Base-by-base conservation (phyloP, 1,284 basidiomycete species). In the Apiotrichum brassicae region DNA sequence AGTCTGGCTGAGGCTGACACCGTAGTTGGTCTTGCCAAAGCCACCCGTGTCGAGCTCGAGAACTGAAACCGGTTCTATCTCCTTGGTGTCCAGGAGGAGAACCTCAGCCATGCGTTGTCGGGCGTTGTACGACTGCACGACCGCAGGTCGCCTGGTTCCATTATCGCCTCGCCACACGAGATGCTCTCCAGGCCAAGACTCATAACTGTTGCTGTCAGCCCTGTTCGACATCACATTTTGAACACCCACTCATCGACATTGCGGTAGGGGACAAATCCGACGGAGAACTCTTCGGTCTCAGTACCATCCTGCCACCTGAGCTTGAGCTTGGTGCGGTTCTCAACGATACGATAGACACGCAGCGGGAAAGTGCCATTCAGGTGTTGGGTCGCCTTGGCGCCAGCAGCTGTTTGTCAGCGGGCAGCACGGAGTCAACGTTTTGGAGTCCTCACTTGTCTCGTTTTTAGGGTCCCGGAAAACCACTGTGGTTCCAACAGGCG, bases 271-370 rank as follows among this genome's bases (percentile, higher is more conserved):
- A 93, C 82, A 30, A 93, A 75, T 14, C 82, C 78, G 19, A 76
- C 80, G 4, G 88, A 79, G 42, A 72, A 77, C 4, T 78, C 80
- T 62, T 85, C 82, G 7, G 71, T 72, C 49, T 71, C 76, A 8
- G 75, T 76, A 18, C 89, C 90, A 65, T 91, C 84, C 75, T 95
- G 92, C 92, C 92, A 97, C 16, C 92, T 68, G 25, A 95, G 76
- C n/a, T 79, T 78, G 25, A 87, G 76, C 12, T 72, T 77, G 11
- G 87, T 86, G 48, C 79, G 75, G 7, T 85, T 86, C 69, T 86
- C 82, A 36, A 77, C 78, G 39, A 94, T 83, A 22, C 79, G 75
- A 54, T 83, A 78, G 2, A 81, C 79, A 32, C 78, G 76, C 19
- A 85, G 78, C 34, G 74, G 68, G 35, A 85, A 48, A 5, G 72